Evolutionary conservation across 2,329 filamentous ascomycete genomes (phyloP).

Genomic region (Beauveria scarabaeidicola): DNA sequence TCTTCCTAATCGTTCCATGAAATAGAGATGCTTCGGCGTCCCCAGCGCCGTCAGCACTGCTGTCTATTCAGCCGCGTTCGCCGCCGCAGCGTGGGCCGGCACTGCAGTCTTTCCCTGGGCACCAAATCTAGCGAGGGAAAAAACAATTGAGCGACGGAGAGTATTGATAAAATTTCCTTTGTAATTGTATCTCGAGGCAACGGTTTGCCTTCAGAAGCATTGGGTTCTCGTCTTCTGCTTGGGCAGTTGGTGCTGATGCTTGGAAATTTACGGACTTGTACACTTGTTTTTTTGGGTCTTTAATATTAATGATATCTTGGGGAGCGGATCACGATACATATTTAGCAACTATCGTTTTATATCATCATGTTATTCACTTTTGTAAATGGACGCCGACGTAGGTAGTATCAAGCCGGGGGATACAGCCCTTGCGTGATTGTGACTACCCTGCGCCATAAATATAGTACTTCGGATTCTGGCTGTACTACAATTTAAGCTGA

Average conservation of each 20-base stretch:
- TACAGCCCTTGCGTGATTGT: too few relatives aligned
- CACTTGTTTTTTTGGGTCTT: neutral
- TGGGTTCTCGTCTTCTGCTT: neutral
- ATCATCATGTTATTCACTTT: neutral
- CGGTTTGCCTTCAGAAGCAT: neutral
- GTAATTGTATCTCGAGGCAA: neutral
- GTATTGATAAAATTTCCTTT: neutral
- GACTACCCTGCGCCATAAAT: too few relatives aligned
- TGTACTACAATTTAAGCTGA: too few relatives aligned
- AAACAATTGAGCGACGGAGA: too few relatives aligned
- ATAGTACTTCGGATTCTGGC: too few relatives aligned
- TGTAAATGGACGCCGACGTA: too few relatives aligned
- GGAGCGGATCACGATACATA: neutral
- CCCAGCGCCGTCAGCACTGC: neutral
- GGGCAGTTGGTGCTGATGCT: neutral
- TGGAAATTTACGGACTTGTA: neutral
- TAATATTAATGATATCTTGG: neutral
- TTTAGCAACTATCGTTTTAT: neutral
- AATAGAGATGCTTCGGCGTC: slow-evolving; percentile 2
- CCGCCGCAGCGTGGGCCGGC: neutral
- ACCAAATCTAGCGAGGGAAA: neutral
- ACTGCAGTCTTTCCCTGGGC: neutral
- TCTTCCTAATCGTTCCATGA: slow-evolving; percentile 11
- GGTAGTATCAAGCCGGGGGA: too few relatives aligned
- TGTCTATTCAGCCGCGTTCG: neutral